These are phyloP conservation scores for Panicum virgatum DNA, from an alignment of 202 grass and related monocot species.

Conservation along the genomic window DNA sequence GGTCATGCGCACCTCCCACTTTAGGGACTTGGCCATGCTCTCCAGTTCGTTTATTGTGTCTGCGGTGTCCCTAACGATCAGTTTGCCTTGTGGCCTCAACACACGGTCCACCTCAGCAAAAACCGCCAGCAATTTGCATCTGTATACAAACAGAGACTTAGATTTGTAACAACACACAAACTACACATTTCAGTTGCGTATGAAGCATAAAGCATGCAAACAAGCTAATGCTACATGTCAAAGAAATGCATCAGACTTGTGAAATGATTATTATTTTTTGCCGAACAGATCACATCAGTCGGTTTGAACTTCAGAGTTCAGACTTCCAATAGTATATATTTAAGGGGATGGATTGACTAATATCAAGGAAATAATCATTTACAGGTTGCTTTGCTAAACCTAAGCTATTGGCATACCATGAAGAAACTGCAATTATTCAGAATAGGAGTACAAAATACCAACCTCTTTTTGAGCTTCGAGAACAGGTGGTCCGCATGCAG, in stretches of 20 bases:
- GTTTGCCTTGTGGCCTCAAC: conserved; percentile 81
- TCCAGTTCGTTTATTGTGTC: conserved; percentile 69
- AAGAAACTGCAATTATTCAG: background rate
- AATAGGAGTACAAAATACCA: background rate
- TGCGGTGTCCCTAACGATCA: conserved; percentile 78
- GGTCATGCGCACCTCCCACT: conserved; percentile 81
- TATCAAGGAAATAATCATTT: no score
- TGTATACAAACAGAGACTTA: conserved; percentile 27
- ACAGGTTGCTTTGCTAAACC: no score
- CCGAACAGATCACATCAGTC: background rate
- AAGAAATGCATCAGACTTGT: background rate
- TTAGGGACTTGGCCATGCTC: conserved; percentile 64
- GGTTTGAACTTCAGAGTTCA: background rate
- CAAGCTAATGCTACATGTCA: background rate
- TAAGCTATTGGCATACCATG: no score
- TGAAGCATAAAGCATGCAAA: background rate
- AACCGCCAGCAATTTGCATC: conserved; percentile 70
- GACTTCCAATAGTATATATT: background rate
- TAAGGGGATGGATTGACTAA: no score
- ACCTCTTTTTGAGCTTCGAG: conserved; percentile 91
- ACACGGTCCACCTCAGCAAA: conserved; percentile 85
- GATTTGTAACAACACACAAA: background rate
- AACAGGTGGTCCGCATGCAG: conserved; percentile 95
- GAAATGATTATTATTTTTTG: background rate
- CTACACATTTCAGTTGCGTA: background rate